Evolutionary conservation across 495 filamentous ascomycete genomes (phyloP), one percentile per base, ranked within the genome.

Genomic region (Talaromyces proteolyticus): DNA sequence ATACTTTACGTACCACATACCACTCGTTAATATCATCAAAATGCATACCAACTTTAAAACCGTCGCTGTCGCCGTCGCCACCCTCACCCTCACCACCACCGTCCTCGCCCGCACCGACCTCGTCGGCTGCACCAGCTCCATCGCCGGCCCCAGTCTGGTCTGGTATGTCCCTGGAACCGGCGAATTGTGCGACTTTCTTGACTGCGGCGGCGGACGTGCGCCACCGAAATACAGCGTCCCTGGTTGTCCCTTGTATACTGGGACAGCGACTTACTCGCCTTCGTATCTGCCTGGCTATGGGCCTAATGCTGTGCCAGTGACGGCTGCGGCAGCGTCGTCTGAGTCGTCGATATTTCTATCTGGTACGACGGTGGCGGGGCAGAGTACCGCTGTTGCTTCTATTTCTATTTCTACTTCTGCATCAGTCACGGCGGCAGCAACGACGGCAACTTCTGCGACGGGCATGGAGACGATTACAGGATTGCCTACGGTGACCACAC

Each of bases 121-220:
- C 19, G 57, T 7, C 17, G 55, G 59, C 25, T 60, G 57, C 40
- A n/a, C 42, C 42, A 55, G 52, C 39, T 59, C 43, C 40, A 68
- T 62, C 44, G 66, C 61, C 47, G 70, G 73, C 44, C 69, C 69
- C 43, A 73, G 64, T 53, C 53, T 72, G 38, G 66, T 75, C 64
- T 77, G 64, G 63, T 82, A 75, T 57, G 73, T 78, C 49, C 79
- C 78, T 0, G 69, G 57, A 50, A 77, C 66, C 17, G 79, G 80
- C 57, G 77, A 85, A 59, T 70, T 85, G 60, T 84, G 81, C 72
- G 69, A 68, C 4, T 60, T 76, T 40, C 68, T 79, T 51, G 80
- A 84, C 70, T 86, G 83, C 57, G 83, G 83, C 23, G 83, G 83
- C 47, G 82, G 80, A 19, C 70, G 75, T 39, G 81, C 80, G 8